These are phyloP conservation scores for Phoma sp. DNA, from an alignment of 2,329 filamentous ascomycete species.

Conservation along the genomic window DNA sequence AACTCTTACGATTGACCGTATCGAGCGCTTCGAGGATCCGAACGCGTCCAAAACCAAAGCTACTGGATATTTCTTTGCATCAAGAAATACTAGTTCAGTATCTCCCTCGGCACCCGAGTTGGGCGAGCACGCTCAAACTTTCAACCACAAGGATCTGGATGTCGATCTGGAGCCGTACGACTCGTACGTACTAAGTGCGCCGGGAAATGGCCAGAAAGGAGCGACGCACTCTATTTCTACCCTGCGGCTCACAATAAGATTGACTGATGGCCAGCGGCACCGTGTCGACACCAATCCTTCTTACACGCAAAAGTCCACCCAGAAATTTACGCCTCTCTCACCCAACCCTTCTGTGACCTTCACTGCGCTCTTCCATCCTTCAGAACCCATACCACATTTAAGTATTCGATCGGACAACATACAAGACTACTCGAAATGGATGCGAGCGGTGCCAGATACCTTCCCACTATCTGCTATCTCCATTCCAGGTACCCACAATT, in stretches of 20 bases:
- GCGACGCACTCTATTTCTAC: constrained; percentile 57
- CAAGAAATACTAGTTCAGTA: constrained; percentile 26
- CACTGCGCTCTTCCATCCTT: constrained; percentile 52
- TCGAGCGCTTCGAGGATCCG: constrained; percentile 73
- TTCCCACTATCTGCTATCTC: constrained; percentile 80
- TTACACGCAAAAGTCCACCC: constrained; percentile 54
- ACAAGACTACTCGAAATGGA: constrained; percentile 76
- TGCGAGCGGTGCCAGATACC: constrained; percentile 74
- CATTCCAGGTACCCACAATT: constrained; percentile 96
- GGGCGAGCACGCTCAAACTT: constrained; percentile 64
- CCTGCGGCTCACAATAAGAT: constrained; percentile 76
- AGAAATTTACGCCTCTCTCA: constrained; percentile 47
- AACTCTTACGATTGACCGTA: constrained; percentile 71
- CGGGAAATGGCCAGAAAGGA: constrained; percentile 30
- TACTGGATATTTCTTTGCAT: constrained; percentile 42
- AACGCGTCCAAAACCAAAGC: constrained; percentile 48
- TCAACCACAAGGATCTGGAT: constrained; percentile 66
- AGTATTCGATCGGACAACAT: constrained; percentile 35
- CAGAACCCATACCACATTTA: constrained; percentile 50
- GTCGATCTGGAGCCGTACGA: constrained; percentile 72
- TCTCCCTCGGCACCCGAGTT: constrained; percentile 51
- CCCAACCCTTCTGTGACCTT: constrained; percentile 49
- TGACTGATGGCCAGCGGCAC: constrained; percentile 65
- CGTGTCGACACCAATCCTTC: constrained; percentile 70
- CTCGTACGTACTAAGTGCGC: constrained; percentile 65